These are phyloP conservation scores for Trichoderma reesei DNA, from an alignment of 495 filamentous ascomycete genomes.

Conservation along the genomic window DNA sequence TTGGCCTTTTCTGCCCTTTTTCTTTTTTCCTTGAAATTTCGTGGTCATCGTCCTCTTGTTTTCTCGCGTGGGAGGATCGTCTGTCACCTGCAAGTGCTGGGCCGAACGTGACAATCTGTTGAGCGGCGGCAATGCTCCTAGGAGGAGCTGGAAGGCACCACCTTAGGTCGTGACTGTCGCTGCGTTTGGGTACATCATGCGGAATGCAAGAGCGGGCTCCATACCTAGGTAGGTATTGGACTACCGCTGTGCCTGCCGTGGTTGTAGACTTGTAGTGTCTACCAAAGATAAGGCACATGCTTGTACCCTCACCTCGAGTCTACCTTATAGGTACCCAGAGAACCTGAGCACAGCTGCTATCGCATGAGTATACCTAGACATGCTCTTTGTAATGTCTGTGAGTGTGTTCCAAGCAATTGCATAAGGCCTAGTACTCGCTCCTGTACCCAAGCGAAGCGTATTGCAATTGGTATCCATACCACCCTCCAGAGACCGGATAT, in stretches of 20 bases:
- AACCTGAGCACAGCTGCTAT: too few species aligned
- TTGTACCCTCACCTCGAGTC: too few species aligned
- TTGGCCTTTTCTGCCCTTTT: not conserved
- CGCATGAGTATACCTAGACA: too few species aligned
- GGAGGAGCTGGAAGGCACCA: not conserved
- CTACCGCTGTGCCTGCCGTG: too few species aligned
- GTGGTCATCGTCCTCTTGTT: not conserved
- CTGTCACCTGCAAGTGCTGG: not conserved
- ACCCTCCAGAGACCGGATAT: too few species aligned
- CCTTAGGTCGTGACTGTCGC: not conserved
- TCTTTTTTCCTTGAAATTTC: not conserved
- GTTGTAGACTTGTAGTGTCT: too few species aligned
- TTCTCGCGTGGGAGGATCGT: not conserved
- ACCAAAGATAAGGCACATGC: not conserved
- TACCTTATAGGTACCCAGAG: too few species aligned
- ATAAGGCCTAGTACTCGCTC: too few species aligned
- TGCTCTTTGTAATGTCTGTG: too few species aligned
- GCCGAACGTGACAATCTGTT: not conserved
- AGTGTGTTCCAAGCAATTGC: too few species aligned
- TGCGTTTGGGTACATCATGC: not conserved
- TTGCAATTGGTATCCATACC: too few species aligned
- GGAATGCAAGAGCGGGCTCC: not conserved
- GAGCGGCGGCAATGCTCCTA: not conserved
- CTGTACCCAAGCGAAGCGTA: too few species aligned
- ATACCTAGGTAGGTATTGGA: not conserved